Evolutionary conservation across 768 basidiomycete genomes (phyloP), one percentile per base, ranked within the genome.

Genomic region (Boletus speciosus): DNA sequence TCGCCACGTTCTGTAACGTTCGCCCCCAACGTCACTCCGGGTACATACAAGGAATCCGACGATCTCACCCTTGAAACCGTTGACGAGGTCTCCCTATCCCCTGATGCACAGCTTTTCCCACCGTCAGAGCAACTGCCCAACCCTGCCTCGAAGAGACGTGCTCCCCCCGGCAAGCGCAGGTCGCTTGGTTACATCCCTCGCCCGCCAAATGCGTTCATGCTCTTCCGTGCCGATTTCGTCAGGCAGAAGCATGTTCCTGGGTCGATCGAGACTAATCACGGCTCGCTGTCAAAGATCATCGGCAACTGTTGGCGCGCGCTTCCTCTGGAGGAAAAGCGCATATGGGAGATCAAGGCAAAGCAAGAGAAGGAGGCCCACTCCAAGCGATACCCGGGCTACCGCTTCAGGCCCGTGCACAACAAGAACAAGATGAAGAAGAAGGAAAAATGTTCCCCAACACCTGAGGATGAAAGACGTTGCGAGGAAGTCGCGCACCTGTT

Each of bases 351-450:
- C 34, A 80, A 80, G 51, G 89, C 89, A 0, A 86, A 86, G 64
- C 78, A 81, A 41, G 88, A 83, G 23, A 89, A 88, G 71, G 85
- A 83, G 0, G 84, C 82, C 31, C 88, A 91, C 71, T 82, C 86
- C 51, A 74, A 74, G 38, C 75, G 72, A 54, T 88, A 87, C 65
- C 88, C 89, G 1, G 79, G 88, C 58, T 91, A 79, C 45, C 73
- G 76, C 34, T 80, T 78, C 68, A 64, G 67, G 47, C 74, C 74
- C 7, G 75, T 75, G 1, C 73, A 73, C 64, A 77, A 77, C 66
- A 77, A 77, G 71, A 72, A 70, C 60, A 78, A 76, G 69, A 66
- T 62, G 11, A 78, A 77, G 71, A 73, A 73, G 52, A 75, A 74
- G 65, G 63, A 62, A 5, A 69, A 63, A 37, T 19, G 60, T 0